Percentiles rank a stretch among this genome's conserved stretches.
Evolutionary conservation across 306 rosid genomes (phyloP).

Genomic region (Luffa aegyptiaca): DNA sequence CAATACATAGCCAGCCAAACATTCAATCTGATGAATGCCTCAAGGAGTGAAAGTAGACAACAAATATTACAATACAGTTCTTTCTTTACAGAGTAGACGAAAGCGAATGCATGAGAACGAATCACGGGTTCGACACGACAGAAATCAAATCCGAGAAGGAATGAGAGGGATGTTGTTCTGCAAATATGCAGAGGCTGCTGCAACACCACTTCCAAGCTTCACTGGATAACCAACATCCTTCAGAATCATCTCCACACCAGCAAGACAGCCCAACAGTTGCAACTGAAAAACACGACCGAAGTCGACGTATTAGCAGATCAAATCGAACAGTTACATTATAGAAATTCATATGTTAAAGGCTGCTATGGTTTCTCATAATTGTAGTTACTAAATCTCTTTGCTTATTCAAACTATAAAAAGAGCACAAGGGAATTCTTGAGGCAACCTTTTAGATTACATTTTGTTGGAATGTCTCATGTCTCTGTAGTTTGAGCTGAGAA

Average conservation of each 20-base stretch:
- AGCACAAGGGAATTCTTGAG: background rate
- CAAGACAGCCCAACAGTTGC: conserved; percentile 95
- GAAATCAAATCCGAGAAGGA: conserved; percentile 73
- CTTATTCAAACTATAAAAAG: background rate
- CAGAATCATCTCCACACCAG: conserved; percentile 99
- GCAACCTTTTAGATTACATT: no score
- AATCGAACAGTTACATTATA: background rate
- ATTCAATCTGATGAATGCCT: background rate
- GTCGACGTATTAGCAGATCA: background rate
- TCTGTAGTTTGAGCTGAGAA: background rate
- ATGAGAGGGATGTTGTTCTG: conserved; percentile 76
- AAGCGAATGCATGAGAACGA: conserved; percentile 20
- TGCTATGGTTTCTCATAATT: background rate
- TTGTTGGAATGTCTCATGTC: background rate
- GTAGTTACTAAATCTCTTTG: background rate
- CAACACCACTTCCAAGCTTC: conserved; percentile 93
- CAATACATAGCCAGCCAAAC: conserved; percentile 3
- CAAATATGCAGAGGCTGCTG: conserved; percentile 78
- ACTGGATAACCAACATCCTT: conserved; percentile 93
- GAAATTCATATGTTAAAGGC: background rate
- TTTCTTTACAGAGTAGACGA: conserved; percentile 30
- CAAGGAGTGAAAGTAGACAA: background rate
- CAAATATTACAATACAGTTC: conserved; percentile 5
- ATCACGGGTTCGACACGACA: conserved; percentile 10
- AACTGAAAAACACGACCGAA: conserved; percentile 34